Evolutionary conservation across 1,284 basidiomycete species (phyloP).

Genomic region (Ustilago lituana): DNA sequence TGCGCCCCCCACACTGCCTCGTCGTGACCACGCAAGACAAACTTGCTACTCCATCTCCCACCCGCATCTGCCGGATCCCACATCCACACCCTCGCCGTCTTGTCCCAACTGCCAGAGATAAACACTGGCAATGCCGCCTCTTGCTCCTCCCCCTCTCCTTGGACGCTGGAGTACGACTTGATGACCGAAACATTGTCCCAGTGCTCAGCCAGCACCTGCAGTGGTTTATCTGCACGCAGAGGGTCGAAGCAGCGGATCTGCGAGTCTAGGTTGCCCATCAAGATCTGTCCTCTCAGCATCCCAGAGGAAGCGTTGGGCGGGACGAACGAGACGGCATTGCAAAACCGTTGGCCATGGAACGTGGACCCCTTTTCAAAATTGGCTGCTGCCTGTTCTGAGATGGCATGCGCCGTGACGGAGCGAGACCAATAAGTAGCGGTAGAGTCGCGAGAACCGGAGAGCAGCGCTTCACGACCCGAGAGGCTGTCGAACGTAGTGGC

Average conservation of each 20-base stretch:
- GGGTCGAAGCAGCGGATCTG: slow-evolving; percentile 51
- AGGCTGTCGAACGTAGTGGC: slow-evolving; percentile 20
- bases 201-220: slow-evolving; percentile 43
- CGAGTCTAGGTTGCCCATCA: slow-evolving; percentile 44
- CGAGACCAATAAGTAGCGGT: slow-evolving; percentile 35
- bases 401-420: too few relatives aligned
- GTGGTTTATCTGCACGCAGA: slow-evolving; percentile 22
- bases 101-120: slow-evolving; percentile 52
- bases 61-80: slow-evolving; percentile 10
- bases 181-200: slow-evolving; percentile 52
- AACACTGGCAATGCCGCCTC: slow-evolving; percentile 7
- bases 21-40: slow-evolving; percentile 42
- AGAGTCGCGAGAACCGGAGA: slow-evolving; percentile 39
- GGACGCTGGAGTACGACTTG: not conserved
- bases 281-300: slow-evolving; percentile 23
- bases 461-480: slow-evolving; percentile 31
- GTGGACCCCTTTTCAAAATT: slow-evolving; percentile 18
- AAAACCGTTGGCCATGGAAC: slow-evolving; percentile 24
- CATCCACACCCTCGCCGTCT: slow-evolving; percentile 37
- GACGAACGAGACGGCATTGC: slow-evolving; percentile 36
- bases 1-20: slow-evolving; percentile 51
- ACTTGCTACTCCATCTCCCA: slow-evolving; percentile 24
- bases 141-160: not conserved
- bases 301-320: slow-evolving; percentile 1
- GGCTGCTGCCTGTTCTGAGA: not conserved